These are phyloP conservation scores for Mucor saturninus DNA, from an alignment of 371 early-diverging fungal species.

Conservation along the genomic window DNA sequence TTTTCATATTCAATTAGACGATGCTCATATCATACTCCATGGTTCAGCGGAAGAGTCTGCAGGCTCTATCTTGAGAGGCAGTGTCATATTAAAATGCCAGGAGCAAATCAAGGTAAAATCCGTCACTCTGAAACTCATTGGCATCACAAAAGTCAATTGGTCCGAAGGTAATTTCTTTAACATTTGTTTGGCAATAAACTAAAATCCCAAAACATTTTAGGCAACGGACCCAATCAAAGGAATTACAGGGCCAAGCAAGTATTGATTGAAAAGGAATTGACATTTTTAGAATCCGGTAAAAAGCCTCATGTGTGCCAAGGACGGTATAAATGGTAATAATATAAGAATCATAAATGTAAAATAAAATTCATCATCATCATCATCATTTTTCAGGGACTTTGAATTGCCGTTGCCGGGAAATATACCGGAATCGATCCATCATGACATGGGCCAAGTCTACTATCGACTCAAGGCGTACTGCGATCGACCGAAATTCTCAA, in stretches of 20 bases:
- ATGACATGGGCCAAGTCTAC: conserved; percentile 30
- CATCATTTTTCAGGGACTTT: conserved; percentile 35
- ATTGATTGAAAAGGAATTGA: conserved; percentile 31
- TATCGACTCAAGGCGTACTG: conserved; percentile 42
- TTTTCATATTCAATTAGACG: conserved; percentile 36
- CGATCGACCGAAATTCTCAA: conserved; percentile 40
- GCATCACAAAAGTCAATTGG: conserved; percentile 35
- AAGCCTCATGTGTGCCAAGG: conserved; percentile 32
- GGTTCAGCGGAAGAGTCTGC: conserved; percentile 38
- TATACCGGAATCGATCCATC: conserved; percentile 43
- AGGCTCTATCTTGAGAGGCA: conserved; percentile 36
- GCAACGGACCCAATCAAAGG: conserved; percentile 17
- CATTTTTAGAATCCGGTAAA: conserved; percentile 19
- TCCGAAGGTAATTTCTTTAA: conserved; percentile 28
- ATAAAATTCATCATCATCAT: background rate
- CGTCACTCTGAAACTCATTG: conserved; percentile 30
- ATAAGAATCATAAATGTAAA: background rate
- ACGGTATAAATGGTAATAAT: conserved; percentile 36
- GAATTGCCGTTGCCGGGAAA: conserved; percentile 43
- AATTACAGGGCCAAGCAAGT: conserved; percentile 19
- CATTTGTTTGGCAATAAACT: too few species aligned
- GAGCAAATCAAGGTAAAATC: conserved; percentile 38
- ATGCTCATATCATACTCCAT: conserved; percentile 33
- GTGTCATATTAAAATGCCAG: conserved; percentile 26
- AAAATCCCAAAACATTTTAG: background rate